Evolutionary conservation across 2,329 filamentous ascomycete species (phyloP).

Genomic region (Thielaviopsis ethacetica): DNA sequence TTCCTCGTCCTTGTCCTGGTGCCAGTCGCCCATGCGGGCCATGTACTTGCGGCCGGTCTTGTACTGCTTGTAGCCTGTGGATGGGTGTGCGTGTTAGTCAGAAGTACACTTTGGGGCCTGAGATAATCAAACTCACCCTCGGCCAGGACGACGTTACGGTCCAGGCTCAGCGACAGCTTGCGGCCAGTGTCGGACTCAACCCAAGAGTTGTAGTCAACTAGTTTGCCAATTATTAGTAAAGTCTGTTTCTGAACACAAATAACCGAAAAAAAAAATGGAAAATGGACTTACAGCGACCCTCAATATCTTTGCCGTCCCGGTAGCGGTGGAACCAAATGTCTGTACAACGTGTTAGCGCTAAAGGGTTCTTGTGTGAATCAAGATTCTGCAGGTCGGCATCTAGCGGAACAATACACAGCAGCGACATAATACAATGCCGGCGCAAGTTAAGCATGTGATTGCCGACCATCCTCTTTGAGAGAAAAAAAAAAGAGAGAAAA

Average conservation of each 20-base stretch:
- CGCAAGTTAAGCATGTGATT: not conserved
- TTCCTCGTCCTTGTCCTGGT: constrained; percentile 80
- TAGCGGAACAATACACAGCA: not conserved
- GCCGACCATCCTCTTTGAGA: no score
- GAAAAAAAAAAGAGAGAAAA: not conserved
- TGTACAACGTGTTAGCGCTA: constrained; percentile 22
- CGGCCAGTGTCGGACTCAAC: constrained; percentile 77
- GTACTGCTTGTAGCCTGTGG: constrained; percentile 73
- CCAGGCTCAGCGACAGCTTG: constrained; percentile 53
- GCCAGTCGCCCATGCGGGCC: constrained; percentile 82
- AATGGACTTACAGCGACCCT: constrained; percentile 65
- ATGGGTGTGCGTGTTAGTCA: constrained; percentile 14
- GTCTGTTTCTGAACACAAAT: no score
- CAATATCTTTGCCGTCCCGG: constrained; percentile 64
- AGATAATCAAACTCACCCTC: constrained; percentile 46
- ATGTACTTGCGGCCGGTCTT: constrained; percentile 83
- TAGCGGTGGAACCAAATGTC: constrained; percentile 96
- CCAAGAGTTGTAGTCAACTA: constrained; percentile 99
- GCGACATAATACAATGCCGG: not conserved
- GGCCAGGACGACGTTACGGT: constrained; percentile 69
- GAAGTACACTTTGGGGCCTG: not conserved
- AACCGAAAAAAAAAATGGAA: no score
- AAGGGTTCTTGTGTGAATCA: not conserved
- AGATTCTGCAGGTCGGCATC: not conserved
- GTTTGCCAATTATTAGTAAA: constrained; percentile 15